Conservation (phyloP, 129 eudicot species). For the Erigeron canadensis region DNA sequence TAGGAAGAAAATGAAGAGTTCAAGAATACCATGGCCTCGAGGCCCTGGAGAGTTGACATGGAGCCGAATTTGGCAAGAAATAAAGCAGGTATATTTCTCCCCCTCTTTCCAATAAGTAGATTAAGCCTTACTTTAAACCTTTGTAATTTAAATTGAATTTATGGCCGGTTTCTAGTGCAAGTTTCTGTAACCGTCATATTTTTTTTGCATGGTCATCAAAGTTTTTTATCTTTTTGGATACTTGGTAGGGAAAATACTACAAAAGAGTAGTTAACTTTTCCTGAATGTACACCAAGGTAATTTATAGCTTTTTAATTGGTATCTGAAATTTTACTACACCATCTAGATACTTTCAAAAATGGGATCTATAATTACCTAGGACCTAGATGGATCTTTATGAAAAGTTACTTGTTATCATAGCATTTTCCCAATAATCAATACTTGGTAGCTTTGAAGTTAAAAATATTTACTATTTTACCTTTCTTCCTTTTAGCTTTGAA, state of each 20-base stretch:
- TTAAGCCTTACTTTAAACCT: slow-evolving; percentile 14
- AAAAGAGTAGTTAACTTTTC: too few relatives aligned
- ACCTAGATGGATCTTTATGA: too few relatives aligned
- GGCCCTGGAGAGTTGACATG: slow-evolving; percentile 39
- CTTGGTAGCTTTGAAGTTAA: neutral
- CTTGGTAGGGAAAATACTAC: neutral
- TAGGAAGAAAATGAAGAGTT: slow-evolving; percentile 53
- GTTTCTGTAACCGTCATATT: neutral
- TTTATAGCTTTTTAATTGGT: too few relatives aligned
- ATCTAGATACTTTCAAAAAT: too few relatives aligned
- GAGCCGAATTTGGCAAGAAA: slow-evolving; percentile 50
- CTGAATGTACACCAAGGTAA: too few relatives aligned
- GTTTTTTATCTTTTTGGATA: neutral
- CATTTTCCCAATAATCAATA: neutral
- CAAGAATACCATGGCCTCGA: slow-evolving; percentile 50
- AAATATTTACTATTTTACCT: neutral
- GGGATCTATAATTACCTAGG: too few relatives aligned
- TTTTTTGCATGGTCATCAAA: neutral
- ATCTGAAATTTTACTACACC: too few relatives aligned
- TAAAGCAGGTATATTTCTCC: slow-evolving; percentile 33
- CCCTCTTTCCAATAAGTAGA: neutral
- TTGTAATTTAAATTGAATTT: neutral
- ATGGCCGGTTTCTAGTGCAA: slow-evolving; percentile 8
- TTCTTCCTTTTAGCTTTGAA: neutral
- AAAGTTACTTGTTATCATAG: too few relatives aligned